phyloP scores from a whole-genome alignment of 352 stramenopile species.

The Phytophthora vignae region DNA sequence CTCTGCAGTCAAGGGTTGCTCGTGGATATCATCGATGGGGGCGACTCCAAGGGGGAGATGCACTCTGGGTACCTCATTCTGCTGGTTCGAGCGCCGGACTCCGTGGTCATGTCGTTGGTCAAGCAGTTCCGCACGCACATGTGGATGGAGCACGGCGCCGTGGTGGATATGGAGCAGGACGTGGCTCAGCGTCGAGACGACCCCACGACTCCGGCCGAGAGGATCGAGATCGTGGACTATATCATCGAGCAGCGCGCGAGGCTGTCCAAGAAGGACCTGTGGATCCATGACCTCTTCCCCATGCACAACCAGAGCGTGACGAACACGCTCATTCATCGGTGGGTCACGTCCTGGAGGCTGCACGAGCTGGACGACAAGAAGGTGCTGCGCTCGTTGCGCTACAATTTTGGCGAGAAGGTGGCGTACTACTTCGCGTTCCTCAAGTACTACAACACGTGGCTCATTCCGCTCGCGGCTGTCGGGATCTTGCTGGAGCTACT shows the following conservation, averaged over 20 bases:
- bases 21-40: slow-evolving; percentile 88
- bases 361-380: slow-evolving; percentile 68
- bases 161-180: slow-evolving; percentile 83
- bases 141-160: slow-evolving; percentile 83
- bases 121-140: slow-evolving; percentile 73
- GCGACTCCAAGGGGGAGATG: slow-evolving; percentile 84
- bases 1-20: slow-evolving; percentile 73
- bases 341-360: slow-evolving; percentile 69
- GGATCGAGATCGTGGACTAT: slow-evolving; percentile 87
- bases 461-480: slow-evolving; percentile 77
- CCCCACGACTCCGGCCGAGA: slow-evolving; percentile 76
- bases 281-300: slow-evolving; percentile 87
- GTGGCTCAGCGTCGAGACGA: slow-evolving; percentile 62
- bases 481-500: slow-evolving; percentile 69
- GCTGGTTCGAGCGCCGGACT: slow-evolving; percentile 67
- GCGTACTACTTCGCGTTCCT: slow-evolving; percentile 90
- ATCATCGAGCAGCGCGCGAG: slow-evolving; percentile 84
- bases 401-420: slow-evolving; percentile 90
- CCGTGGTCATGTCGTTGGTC: slow-evolving; percentile 68
- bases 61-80: slow-evolving; percentile 84
- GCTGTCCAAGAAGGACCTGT: slow-evolving; percentile 60
- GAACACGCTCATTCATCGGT: slow-evolving; percentile 71
- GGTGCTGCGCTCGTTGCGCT: slow-evolving; percentile 67
- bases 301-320: slow-evolving; percentile 82
- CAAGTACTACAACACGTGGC: slow-evolving; percentile 83